phyloP scores from a whole-genome alignment of 257 asterid species.

The Leptodermis oblonga region DNA sequence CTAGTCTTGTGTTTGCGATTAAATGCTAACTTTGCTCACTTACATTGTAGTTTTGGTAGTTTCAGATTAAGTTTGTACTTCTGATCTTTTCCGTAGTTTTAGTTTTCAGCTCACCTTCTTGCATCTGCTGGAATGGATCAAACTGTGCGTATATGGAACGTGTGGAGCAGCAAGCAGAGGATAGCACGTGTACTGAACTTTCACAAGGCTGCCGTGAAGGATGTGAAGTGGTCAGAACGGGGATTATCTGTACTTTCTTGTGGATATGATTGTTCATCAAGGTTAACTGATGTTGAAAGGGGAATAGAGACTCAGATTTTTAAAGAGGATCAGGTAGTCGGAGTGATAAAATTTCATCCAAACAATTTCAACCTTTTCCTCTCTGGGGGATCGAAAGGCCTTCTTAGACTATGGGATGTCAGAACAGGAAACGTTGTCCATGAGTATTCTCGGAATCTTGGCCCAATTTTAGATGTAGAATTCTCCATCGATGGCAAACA shows the following conservation, averaged over 20 bases:
- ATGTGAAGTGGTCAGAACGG: constrained; percentile 79
- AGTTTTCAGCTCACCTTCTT: constrained; percentile 85
- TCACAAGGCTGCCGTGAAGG: constrained; percentile 81
- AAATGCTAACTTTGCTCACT: background rate
- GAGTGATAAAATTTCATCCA: constrained; percentile 73
- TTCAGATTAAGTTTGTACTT: constrained; percentile 21
- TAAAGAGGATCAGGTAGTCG: constrained; percentile 80
- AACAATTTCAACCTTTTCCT: constrained; percentile 57
- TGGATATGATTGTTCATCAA: constrained; percentile 88
- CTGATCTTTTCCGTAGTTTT: constrained; percentile 38
- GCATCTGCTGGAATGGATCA: constrained; percentile 94
- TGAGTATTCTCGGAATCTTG: constrained; percentile 62
- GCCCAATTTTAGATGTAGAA: constrained; percentile 84
- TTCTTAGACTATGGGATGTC: constrained; percentile 75
- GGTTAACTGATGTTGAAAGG: constrained; percentile 74
- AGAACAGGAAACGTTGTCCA: constrained; percentile 69
- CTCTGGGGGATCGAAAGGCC: constrained; percentile 96
- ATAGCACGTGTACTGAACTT: constrained; percentile 44
- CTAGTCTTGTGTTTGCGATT: background rate
- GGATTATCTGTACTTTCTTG: constrained; percentile 76
- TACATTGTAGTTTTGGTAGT: constrained; percentile 12
- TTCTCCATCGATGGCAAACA: constrained; percentile 67
- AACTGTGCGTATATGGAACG: constrained; percentile 77
- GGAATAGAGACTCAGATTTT: constrained; percentile 59
- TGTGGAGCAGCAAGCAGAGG: constrained; percentile 67